phyloP scores from a whole-genome alignment of 495 filamentous ascomycete species.

The Neurospora sublineolata region DNA sequence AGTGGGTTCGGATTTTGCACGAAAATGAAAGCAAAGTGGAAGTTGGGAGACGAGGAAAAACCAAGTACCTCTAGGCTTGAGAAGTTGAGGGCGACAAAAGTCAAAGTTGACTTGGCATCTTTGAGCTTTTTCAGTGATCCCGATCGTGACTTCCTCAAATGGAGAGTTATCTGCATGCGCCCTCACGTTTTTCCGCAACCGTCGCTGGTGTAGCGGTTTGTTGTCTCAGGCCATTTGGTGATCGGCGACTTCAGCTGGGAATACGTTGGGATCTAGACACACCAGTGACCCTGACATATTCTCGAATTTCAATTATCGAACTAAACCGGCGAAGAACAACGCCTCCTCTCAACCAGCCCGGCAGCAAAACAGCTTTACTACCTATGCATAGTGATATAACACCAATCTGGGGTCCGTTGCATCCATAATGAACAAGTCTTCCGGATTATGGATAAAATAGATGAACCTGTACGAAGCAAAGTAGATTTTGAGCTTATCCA shows the following conservation, averaged over 20 bases:
- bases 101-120: background rate
- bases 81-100: background rate
- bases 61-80: background rate
- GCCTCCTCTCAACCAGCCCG: background rate
- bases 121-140: background rate
- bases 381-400: background rate
- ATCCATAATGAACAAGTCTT: background rate
- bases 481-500: no score
- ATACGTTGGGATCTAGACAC: background rate
- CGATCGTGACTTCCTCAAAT: background rate
- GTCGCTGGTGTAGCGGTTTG: background rate
- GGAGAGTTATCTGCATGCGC: background rate
- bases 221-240: no score
- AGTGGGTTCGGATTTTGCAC: background rate
- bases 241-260: background rate
- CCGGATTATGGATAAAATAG: background rate
- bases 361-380: no score
- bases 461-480: background rate
- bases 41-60: background rate
- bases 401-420: background rate
- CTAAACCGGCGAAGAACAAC: background rate
- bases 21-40: background rate
- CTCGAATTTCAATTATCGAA: background rate
- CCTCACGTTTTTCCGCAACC: background rate
- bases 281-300: background rate